Percentiles rank a stretch among this genome's conserved stretches.
Conservation (phyloP, 805 yeast species). For the Metschnikowia baotianmanensis region DNA sequence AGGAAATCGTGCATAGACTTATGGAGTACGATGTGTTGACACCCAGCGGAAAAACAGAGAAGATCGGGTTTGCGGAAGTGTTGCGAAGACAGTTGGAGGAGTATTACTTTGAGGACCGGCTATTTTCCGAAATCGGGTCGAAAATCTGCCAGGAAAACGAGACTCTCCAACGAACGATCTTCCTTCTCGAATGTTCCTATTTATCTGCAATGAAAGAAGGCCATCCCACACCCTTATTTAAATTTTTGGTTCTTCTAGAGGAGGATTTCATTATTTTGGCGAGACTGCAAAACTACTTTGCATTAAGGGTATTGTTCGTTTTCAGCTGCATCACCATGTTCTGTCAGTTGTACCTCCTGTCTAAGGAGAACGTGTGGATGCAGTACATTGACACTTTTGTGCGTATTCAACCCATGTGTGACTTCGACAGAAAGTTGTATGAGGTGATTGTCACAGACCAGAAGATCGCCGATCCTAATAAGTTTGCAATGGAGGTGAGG, state of each 20-base stretch:
- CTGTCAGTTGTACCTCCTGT: conserved; percentile 23
- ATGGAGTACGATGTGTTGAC: conserved; percentile 5
- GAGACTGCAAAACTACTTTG: conserved; percentile 23
- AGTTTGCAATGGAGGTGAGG: conserved; percentile 5
- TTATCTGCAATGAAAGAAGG: conserved; percentile 16
- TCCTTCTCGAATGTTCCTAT: conserved; percentile 16
- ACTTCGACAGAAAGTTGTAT: conserved; percentile 9
- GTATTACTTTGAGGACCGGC: conserved; percentile 3
- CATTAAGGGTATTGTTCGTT: conserved; percentile 25
- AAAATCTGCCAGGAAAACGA: conserved; percentile 11
- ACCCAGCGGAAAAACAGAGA: conserved; percentile 1
- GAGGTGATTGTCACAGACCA: conserved; percentile 7
- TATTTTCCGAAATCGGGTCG: conserved; percentile 12
- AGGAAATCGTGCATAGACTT: conserved; percentile 3
- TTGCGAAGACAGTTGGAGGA: conserved; percentile 7
- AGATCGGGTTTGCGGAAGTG: conserved; percentile 9
- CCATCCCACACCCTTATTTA: conserved; percentile 33
- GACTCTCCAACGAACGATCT: conserved; percentile 8
- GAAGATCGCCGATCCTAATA: conserved; percentile 1
- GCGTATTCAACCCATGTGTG: conserved; percentile 3
- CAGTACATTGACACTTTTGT: conserved; percentile 24
- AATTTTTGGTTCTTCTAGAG: conserved; percentile 24
- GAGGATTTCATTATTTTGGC: conserved; percentile 20
- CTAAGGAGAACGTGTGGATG: conserved; percentile 27
- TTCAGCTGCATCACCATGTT: conserved; percentile 22